Evolutionary conservation across 192 early-diverging fungal species (phyloP), one percentile per base, ranked within the genome.

Genomic region (Podila minutissima): DNA sequence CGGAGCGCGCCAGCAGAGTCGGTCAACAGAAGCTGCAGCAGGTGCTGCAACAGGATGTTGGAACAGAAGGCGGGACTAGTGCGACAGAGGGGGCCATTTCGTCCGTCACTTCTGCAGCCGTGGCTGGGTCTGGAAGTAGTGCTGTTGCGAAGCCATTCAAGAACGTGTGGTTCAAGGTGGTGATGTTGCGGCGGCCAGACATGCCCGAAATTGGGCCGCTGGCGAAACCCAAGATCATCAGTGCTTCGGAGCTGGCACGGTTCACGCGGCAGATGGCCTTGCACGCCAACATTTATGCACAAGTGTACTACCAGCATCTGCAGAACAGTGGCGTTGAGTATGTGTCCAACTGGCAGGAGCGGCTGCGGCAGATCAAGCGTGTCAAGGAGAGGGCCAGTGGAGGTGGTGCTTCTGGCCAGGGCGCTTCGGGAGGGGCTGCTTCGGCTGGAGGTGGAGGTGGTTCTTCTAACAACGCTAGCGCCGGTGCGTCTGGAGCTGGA

Each of bases 311-410:
- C 26, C 90, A 92, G 72, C 91, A 87, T 71, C 86, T 89, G n/a
- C 87, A 86, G 46, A 85, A 74, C 38, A 87, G 90, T 57, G 41
- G 41, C 15, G 87, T 84, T 5, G 92, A 93, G 69, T 96, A 94
- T 82, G 89, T 93, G n/a, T 94, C 94, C 29, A 96, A 96, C 69
- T 96, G 94, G 90, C 86, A 90, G 49, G 94, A 95, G 64, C 88
- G 98, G n/a, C 72, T 99, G 74, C 88, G 92, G 55, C 95, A 96
- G 69, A 97, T 99, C 83, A 97, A 95, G 82, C 87, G 93, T 49
- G 87, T 98, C 26, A 89, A 88, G 35, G 89, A 90, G 53, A 74
- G 92, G 48, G 32, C 69, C 15, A 68, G 33, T 35, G 74, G 29
- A 33, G 67, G 46, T 15, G 22, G 22, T 26, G 53, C 24, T 7